Evolutionary conservation across 2,329 filamentous ascomycete species (phyloP).

Genomic region (Talaromyces islandicus): DNA sequence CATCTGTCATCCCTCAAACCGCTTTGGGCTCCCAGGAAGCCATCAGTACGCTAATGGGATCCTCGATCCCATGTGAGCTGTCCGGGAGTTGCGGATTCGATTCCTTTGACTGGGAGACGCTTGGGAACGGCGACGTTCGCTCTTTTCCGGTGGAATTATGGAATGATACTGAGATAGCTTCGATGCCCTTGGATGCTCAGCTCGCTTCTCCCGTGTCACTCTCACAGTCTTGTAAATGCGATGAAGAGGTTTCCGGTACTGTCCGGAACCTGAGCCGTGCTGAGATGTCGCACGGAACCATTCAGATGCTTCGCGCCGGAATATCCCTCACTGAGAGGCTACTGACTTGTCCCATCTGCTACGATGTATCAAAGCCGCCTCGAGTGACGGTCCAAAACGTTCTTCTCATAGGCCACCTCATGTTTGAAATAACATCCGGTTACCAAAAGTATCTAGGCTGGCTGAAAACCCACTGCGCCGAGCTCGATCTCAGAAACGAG

Average conservation of each 20-base stretch:
- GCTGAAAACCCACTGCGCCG: conserved; percentile 17
- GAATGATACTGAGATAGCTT: neutral
- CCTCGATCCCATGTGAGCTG: conserved; percentile 14
- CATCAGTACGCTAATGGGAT: conserved; percentile 8
- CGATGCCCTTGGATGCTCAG: conserved; percentile 6
- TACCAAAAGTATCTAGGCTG: conserved; percentile 23
- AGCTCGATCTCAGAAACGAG: conserved; percentile 12
- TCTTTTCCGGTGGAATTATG: conserved; percentile 14
- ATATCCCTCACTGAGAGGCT: conserved; percentile 16
- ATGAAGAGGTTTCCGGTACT: conserved; percentile 13
- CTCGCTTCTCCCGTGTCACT: conserved; percentile 13
- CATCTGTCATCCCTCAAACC: neutral
- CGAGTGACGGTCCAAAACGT: conserved; percentile 24
- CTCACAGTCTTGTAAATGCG: conserved; percentile 18
- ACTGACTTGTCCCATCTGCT: conserved; percentile 20
- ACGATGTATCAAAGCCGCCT: conserved; percentile 23
- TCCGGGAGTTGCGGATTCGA: conserved; percentile 17
- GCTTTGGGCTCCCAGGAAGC: neutral
- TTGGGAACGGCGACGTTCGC: conserved; percentile 13
- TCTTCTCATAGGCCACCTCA: conserved; percentile 21
- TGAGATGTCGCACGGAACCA: conserved; percentile 14
- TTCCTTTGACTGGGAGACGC: conserved; percentile 14
- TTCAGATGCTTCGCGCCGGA: conserved; percentile 15
- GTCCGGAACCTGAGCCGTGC: conserved; percentile 16
- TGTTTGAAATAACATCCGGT: conserved; percentile 19